Percentiles rank a stretch among this genome's conserved stretches.
These are phyloP conservation scores for Cyberlindnera galapagoensis DNA, from an alignment of 805 yeast genomes.

Conservation along the genomic window DNA sequence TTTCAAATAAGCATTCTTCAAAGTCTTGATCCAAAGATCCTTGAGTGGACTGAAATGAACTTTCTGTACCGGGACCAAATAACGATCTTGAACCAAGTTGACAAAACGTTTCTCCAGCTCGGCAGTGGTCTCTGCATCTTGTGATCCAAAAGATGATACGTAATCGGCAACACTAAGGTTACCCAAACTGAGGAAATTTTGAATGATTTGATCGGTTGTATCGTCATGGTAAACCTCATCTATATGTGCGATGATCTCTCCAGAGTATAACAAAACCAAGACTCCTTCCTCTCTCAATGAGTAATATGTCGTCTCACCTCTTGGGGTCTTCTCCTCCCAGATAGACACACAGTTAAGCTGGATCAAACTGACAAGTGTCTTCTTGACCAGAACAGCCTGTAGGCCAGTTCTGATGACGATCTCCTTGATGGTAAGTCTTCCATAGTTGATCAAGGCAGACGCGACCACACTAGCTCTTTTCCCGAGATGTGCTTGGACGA, in stretches of 20 bases:
- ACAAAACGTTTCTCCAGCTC: slow-evolving; percentile 34
- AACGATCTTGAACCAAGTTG: slow-evolving; percentile 40
- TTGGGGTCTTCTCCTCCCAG: slow-evolving; percentile 41
- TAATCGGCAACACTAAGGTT: slow-evolving; percentile 54
- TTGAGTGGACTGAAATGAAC: slow-evolving; percentile 29
- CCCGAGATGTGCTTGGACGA: slow-evolving; percentile 56
- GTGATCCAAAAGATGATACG: slow-evolving; percentile 23
- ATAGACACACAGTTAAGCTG: slow-evolving; percentile 72
- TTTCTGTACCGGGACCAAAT: slow-evolving; percentile 42
- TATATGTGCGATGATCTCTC: slow-evolving; percentile 58
- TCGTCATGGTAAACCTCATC: slow-evolving; percentile 35
- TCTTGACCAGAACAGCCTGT: slow-evolving; percentile 46
- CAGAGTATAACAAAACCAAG: slow-evolving; percentile 62
- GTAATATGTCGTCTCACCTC: slow-evolving; percentile 39
- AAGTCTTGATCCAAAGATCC: slow-evolving; percentile 35
- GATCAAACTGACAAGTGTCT: slow-evolving; percentile 66
- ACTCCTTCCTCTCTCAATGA: slow-evolving; percentile 59
- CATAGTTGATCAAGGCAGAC: slow-evolving; percentile 56
- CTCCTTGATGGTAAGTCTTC: slow-evolving; percentile 55
- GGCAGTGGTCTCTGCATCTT: slow-evolving; percentile 23
- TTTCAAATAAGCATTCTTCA: slow-evolving; percentile 31
- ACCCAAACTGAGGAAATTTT: slow-evolving; percentile 66
- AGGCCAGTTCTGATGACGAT: slow-evolving; percentile 41
- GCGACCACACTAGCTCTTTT: slow-evolving; percentile 64
- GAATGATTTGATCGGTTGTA: slow-evolving; percentile 51